phyloP scores from a whole-genome alignment of 2,329 filamentous ascomycete species.

The Sarocladiaceae sp. region DNA sequence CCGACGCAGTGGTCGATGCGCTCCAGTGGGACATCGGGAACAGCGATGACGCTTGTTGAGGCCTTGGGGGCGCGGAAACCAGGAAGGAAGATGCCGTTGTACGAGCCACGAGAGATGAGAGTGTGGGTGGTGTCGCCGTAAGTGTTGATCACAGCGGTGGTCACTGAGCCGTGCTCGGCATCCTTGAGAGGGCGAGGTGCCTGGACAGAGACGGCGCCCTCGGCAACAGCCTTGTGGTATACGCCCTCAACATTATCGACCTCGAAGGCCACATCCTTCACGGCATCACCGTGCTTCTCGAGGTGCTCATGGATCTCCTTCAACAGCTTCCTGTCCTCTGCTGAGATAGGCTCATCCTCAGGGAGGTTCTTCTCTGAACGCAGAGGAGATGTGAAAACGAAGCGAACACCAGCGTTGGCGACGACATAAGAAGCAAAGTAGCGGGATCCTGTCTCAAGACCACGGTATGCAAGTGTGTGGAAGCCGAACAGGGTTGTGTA shows the following conservation, averaged over 20 bases:
- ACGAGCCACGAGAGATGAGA: conserved; percentile 68
- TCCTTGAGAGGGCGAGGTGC: conserved; percentile 52
- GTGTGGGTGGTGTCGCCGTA: conserved; percentile 97
- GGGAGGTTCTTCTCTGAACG: conserved; percentile 55
- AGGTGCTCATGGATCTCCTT: conserved; percentile 77
- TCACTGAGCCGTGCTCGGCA: conserved; percentile 61
- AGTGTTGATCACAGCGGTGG: conserved; percentile 77
- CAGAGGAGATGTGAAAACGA: conserved; percentile 80
- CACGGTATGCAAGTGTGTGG: conserved; percentile 74
- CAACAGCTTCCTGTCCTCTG: conserved; percentile 62
- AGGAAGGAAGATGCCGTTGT: conserved; percentile 76
- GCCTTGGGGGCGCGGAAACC: conserved; percentile 61
- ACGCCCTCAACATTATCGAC: conserved; percentile 85
- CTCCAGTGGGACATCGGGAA: conserved; percentile 64
- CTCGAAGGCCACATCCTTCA: conserved; percentile 93
- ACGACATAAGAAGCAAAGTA: conserved; percentile 82
- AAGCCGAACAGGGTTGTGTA: conserved; percentile 89
- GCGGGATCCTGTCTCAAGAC: conserved; percentile 82
- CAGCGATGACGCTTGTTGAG: conserved; percentile 30
- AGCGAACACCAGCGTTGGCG: conserved; percentile 69
- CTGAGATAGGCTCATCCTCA: conserved; percentile 55
- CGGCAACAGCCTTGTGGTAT: conserved; percentile 66
- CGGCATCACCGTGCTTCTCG: conserved; percentile 84
- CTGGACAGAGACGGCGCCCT: conserved; percentile 59
- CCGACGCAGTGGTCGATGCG: conserved; percentile 96